Evolutionary conservation across 495 filamentous ascomycete genomes (phyloP), one percentile per base, ranked within the genome.

Genomic region (Friedmanniomyces simplex): DNA sequence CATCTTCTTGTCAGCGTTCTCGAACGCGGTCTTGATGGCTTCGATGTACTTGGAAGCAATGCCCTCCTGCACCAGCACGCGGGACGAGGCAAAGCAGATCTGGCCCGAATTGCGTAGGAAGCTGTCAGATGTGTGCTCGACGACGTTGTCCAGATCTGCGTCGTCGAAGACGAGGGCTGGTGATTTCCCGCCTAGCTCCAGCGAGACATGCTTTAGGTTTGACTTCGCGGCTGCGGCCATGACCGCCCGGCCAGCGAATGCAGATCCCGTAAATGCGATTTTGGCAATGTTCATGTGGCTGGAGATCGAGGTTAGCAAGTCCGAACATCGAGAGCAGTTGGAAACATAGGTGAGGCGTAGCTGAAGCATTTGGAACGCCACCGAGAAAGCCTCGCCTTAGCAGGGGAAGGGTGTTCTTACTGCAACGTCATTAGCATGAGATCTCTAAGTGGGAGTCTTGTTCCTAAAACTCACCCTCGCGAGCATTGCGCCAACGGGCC

Each of bases 151-250:
- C 10, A 70, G 59, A 26, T 71, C 63, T 0, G 68, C 69, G 53
- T 71, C 69, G n/a, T 66, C 62, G 60, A 71, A 71, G 39, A 71
- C 65, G 18, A 71, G 28, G 7, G 61, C 60, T 13, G 68, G 68
- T 16, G 66, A 70, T 47, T 71, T 71, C n/a, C 69, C 69, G 10
- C 69, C 69, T 1, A 71, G 61, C 52, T 71, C 69, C 8, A 71
- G 54, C n/a, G 67, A 66, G 21, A 68, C 66, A 20, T 65, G 52
- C 65, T 71, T 71, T 26, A 71, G 58, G 53, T 72, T 72, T 32
- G 61, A 66, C 56, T 69, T 70, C 1, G 65, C 60, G 18, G 67
- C 65, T 1, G 67, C 58, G 18, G 67, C 61, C 52, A 68, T 63
- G 22, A 70, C 65, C n/a, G 64, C 63, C 36, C 66, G 59, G 21